Evolutionary conservation across 78 protist genomes (phyloP), one percentile per base, ranked within the genome.

Genomic region (Dictyostelium capitatum): DNA sequence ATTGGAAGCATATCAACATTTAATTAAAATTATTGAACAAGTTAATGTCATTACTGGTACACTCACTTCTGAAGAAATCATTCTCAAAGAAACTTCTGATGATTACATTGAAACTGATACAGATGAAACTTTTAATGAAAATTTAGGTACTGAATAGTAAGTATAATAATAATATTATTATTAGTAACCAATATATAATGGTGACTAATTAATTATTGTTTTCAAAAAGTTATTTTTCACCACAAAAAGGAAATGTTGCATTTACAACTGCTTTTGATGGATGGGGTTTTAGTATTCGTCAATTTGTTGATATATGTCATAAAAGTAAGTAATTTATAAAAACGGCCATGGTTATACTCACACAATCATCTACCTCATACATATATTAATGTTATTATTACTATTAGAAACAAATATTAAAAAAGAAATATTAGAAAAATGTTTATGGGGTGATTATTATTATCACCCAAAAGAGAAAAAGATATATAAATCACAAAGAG

Each of bases 371-470:
- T n/a, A n/a, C n/a, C n/a, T n/a, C n/a, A n/a, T n/a, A n/a, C n/a
- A n/a, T n/a, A n/a, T n/a, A n/a, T n/a, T n/a, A n/a, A n/a, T n/a
- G n/a, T n/a, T n/a, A n/a, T n/a, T n/a, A n/a, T n/a, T n/a, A 17
- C 62, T 12, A 41, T 10, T 64, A 87, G 93, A 87, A 37, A 87
- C 93, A 32, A 97, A 97, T 51, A 54, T 97, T 53, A 77, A 43
- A 4, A 89, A 62, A 46, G 65, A 17, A 10, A 79, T 77, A 12
- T 90, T 98, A 79, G 72, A 23, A 30, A 47, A 62, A 37, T 90
- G 97, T 8, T 84, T 99, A 46, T 99, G 99, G 99, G 99, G 99
- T 15, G 98, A 97, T 1, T 98, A 77, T 87, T 97, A 90, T 82
- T 81, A 82, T 43, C 92, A 94, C 79, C 89, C 91, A 25, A 91